phyloP scores from a whole-genome alignment of 2,329 filamentous ascomycete genomes.

The Clarireedia hainanense region DNA sequence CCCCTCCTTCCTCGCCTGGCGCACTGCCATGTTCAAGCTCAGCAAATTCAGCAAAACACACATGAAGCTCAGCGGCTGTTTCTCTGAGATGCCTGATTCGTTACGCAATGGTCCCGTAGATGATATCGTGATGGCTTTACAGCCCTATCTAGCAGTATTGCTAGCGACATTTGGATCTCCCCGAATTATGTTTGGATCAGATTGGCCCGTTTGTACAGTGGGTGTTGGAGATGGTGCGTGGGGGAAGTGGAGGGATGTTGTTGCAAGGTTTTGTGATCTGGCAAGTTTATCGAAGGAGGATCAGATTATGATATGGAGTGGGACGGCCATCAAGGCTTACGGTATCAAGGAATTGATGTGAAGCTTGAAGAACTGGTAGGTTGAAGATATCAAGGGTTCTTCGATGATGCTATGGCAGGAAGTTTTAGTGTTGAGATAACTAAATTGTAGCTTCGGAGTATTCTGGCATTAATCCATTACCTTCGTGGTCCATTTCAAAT shows the following conservation, averaged over 20 bases:
- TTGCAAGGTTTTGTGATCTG: conserved; percentile 59
- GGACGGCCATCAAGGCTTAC: conserved; percentile 67
- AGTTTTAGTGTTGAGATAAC: not conserved
- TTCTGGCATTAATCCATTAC: not conserved
- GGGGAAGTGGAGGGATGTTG: conserved; percentile 66
- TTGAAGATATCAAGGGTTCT: not conserved
- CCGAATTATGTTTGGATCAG: conserved; percentile 82
- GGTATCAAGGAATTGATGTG: conserved; percentile 32
- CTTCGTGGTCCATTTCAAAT: not conserved
- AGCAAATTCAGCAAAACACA: conserved; percentile 59
- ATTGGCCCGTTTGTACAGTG: conserved; percentile 88
- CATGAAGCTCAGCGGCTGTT: conserved; percentile 85
- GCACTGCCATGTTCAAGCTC: conserved; percentile 58
- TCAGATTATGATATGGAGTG: conserved; percentile 61
- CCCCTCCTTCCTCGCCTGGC: conserved; percentile 56
- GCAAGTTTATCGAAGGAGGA: conserved; percentile 52
- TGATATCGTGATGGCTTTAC: conserved; percentile 54
- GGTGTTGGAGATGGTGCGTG: conserved; percentile 50
- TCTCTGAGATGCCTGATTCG: conserved; percentile 63
- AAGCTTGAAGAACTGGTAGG: not conserved
- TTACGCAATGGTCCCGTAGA: conserved; percentile 42
- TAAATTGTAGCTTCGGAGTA: not conserved
- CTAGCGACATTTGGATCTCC: conserved; percentile 63
- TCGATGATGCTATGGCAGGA: too few relatives aligned
- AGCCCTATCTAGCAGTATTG: conserved; percentile 65